Evolutionary conservation across 345 rosid species (phyloP), one percentile per base, ranked within the genome.

Genomic region (Populus simonii): DNA sequence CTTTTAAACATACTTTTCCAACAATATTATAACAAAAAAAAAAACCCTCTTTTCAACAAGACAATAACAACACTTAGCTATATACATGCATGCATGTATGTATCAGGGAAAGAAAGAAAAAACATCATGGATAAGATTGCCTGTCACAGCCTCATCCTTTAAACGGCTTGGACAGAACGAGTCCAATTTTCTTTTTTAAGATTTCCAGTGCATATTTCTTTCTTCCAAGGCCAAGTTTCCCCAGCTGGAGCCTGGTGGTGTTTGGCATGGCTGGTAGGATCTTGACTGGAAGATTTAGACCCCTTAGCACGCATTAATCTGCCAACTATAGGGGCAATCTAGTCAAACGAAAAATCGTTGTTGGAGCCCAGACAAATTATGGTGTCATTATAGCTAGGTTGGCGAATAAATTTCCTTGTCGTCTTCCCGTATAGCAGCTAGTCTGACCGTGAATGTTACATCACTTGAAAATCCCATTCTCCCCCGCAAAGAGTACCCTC

Each of bases 341-440:
- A 69, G 83, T 68, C 85, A 76, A 73, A n/a, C 17, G 31, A 47
- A 43, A 68, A 35, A 6, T 72, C 75, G 23, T 61, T 27, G 70
- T 66, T 70, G 79, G 75, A 80, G 81, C 74, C 73, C 63, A 65
- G 85, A 80, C 86, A 86, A 84, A 88, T 80, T 61, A 76, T 76
- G 85, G 80, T 74, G 88, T 81, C 90, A 71, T 76, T 81, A 53
- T 84, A 76, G 63, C 66, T 73, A 20, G 45, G 84, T 74, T 83
- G 86, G 87, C 80, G 85, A 86, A 85, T 79, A 80, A 80, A 83
- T 59, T 68, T 66, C 39, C 81, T 82, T 79, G 91, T 87, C 93
- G 86, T 84, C 10, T 83, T 85, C 81, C 36, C 33, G 39, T 76
- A 85, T 71, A 75, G 83, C 78, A 77, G 83, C 78, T 72, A 82